These are phyloP conservation scores for Agrocybe pediades DNA, from an alignment of 768 basidiomycete genomes.

Conservation along the genomic window DNA sequence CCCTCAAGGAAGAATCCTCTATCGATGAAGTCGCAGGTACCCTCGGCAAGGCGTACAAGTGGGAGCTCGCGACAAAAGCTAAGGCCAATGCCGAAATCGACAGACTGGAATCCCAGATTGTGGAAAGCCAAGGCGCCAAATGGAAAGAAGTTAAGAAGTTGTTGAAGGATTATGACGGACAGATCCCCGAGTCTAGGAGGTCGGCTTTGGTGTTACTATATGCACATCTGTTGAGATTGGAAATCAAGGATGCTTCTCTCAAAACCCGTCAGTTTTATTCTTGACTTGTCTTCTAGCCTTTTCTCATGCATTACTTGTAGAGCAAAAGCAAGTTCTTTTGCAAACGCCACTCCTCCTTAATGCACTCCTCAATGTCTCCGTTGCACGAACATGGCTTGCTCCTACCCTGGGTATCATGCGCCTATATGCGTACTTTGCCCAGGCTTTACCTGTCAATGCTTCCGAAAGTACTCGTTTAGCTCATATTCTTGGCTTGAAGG, in stretches of 20 bases:
- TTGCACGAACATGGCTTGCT: slow-evolving; percentile 87
- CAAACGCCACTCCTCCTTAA: slow-evolving; percentile 73
- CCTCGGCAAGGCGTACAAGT: slow-evolving; percentile 65
- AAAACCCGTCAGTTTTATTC: slow-evolving; percentile 56
- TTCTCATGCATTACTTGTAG: slow-evolving; percentile 37
- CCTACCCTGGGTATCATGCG: slow-evolving; percentile 81
- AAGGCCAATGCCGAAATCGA: slow-evolving; percentile 40
- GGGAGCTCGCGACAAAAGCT: slow-evolving; percentile 46
- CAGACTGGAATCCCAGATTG: slow-evolving; percentile 53
- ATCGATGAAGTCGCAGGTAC: slow-evolving; percentile 73
- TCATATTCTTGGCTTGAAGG: slow-evolving; percentile 77
- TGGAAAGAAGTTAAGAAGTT: slow-evolving; percentile 55
- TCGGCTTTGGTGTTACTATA: slow-evolving; percentile 77
- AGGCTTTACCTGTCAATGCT: slow-evolving; percentile 71
- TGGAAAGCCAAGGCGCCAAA: slow-evolving; percentile 46
- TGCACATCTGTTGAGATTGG: slow-evolving; percentile 79
- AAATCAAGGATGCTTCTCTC: slow-evolving; percentile 51
- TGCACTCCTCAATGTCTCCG: slow-evolving; percentile 79
- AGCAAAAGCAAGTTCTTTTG: slow-evolving; percentile 70
- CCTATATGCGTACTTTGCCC: slow-evolving; percentile 79
- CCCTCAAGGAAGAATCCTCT: slow-evolving; percentile 75
- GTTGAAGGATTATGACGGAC: slow-evolving; percentile 34
- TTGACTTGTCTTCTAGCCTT: slow-evolving; percentile 1
- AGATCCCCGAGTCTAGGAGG: slow-evolving; percentile 40
- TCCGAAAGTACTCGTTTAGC: slow-evolving; percentile 52